Evolutionary conservation across 1,284 basidiomycete genomes (phyloP).

Genomic region (Cryptococcus jaspeensis): DNA sequence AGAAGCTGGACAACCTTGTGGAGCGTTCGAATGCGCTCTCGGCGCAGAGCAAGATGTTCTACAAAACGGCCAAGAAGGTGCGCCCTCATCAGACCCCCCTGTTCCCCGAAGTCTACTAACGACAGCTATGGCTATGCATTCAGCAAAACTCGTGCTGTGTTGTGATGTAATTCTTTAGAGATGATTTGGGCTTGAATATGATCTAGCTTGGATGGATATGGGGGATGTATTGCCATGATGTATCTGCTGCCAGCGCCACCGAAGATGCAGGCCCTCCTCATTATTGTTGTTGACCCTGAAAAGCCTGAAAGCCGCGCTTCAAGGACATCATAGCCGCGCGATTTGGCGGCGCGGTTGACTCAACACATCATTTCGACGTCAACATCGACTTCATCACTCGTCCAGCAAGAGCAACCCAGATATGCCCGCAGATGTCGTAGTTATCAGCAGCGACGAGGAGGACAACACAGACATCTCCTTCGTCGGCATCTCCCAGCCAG

Average conservation of each 20-base stretch:
- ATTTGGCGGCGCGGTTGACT: background rate
- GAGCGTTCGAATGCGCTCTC: constrained; percentile 91
- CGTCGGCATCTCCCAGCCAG: constrained; percentile 1
- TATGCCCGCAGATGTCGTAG: constrained; percentile 5
- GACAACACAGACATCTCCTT: constrained; percentile 8
- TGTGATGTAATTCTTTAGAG: constrained; percentile 47
- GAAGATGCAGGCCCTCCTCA: background rate
- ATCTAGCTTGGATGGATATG: background rate
- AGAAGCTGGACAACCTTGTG: constrained; percentile 96
- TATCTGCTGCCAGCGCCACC: background rate
- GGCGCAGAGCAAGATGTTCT: constrained; percentile 89
- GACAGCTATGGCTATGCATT: background rate
- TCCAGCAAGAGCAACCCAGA: background rate
- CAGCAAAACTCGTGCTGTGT: constrained; percentile 72
- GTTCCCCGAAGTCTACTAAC: background rate
- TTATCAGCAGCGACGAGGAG: constrained; percentile 13
- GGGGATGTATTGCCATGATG: background rate
- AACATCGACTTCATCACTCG: no score
- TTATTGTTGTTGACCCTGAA: background rate
- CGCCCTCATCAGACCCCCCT: constrained; percentile 22
- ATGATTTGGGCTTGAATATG: background rate
- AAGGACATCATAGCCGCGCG: background rate
- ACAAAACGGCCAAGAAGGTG: constrained; percentile 91
- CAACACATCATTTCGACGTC: background rate
- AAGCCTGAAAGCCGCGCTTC: background rate